Evolutionary conservation across 2,329 filamentous ascomycete species (phyloP), one percentile per base, ranked within the genome.

Genomic region (Ophiocordyceps unilateralis): DNA sequence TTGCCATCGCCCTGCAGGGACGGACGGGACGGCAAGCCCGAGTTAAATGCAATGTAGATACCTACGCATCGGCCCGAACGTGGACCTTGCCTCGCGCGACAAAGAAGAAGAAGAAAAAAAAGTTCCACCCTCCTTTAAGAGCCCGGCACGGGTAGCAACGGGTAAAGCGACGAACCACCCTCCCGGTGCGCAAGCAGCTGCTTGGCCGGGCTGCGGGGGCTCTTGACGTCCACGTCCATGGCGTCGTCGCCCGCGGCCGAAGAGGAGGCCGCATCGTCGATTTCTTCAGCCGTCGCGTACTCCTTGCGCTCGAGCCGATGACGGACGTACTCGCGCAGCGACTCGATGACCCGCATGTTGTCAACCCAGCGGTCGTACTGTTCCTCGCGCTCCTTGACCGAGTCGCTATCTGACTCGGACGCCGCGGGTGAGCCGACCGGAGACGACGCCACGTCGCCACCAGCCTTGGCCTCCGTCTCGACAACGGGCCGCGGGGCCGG

Each of bases 351-450:
- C 30, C 76, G 74, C 55, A 81, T 72, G 53, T 80, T 77, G 58
- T 78, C 74, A 12, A 81, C 60, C 76, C 76, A 81, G 44, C 67
- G 64, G 52, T 81, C 76, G 55, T 80, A 76, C 43, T 68, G 69
- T 55, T 77, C 74, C 53, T 78, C 74, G 22, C 72, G 70, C 52
- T 76, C 72, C 44, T 68, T 68, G 37, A 67, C 66, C 32, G 64
- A 63, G 2, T 67, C 66, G 47, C 67, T 69, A 3, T 79, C 72
- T 6, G 72, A 76, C 41, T 70, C 67, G 0, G 72, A 72, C 4
- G 60, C 62, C 8, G 74, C 12, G 24, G 24, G 74, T 6, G 76
- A 79, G 50, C 66, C 63, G 45, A 71, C 62, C 0, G 68, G 24
- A 26, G 24, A 12, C 24, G 24, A 5, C 24, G 24, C 12, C 24